Base-by-base conservation (phyloP, 306 rosid genomes). In the Potentilla sterilis region DNA sequence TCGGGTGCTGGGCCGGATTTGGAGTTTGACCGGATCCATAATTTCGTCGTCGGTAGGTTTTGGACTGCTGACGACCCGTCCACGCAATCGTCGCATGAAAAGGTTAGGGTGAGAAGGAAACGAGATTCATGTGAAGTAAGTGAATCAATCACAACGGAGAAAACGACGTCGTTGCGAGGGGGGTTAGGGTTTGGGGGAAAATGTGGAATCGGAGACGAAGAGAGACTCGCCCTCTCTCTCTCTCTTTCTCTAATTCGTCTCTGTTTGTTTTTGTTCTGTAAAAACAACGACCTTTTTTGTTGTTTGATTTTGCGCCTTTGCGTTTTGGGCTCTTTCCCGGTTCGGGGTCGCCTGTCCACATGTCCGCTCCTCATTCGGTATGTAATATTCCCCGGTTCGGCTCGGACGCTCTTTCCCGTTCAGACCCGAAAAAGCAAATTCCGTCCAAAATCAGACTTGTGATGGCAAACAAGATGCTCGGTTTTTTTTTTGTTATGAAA, bases 11-110 rank as follows among this genome's bases (percentile, higher is more conserved):
- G 97, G 87, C 46, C 97, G 87, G 62, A 82, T 48, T 52, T 84
- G 93, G 61, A 91, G 88, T 88, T 87, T 86, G 32, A 71, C 64
- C 32, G 94, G 96, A 78, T 93, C 98, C 97, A 93, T 93, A 28
- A 28, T 28, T 41, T 55, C 21, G 68, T 9, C 32, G 32, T 40
- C 4, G 69, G 75, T 66, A 11, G 69, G 73, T 41, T 71, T 81
- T 2, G 88, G 79, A 76, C 11, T 83, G 69, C 3, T 18, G 28
- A 66, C 79, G 32, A 72, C 80, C 76, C 89, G 84, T 57, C 41
- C 81, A 18, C 87, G 86, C 87, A 74, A 85, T 72, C 97, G 88
- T 88, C 97, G 98, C 98, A 93, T 93, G 85, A 52, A 88, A 88
- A 63, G 70, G 67, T 54, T 40, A 46, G 18, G 80, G 67, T 7